Conservation (phyloP, 805 yeast species). For the Hanseniaspora lachancei region DNA sequence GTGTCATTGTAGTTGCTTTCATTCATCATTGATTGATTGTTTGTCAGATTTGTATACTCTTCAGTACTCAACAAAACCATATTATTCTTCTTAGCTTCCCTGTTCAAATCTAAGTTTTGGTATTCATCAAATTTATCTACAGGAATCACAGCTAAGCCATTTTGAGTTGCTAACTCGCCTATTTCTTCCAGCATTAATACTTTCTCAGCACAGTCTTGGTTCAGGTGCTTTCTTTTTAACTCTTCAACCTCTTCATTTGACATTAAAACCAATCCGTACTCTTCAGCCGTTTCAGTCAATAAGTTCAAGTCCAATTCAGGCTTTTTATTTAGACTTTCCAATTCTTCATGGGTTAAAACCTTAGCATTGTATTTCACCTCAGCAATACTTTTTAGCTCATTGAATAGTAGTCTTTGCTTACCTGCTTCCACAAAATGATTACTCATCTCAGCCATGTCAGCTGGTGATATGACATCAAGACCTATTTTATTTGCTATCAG, state of each 20-base stretch:
- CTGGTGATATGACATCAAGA: neutral
- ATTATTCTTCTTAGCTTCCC: constrained; percentile 3
- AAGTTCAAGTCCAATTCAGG: constrained; percentile 1
- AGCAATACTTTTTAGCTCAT: neutral
- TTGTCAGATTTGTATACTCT: neutral
- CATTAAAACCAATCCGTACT: constrained; percentile 13
- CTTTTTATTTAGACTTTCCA: neutral
- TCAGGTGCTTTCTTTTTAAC: neutral
- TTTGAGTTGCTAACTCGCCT: neutral
- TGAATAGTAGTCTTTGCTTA: constrained; percentile 16
- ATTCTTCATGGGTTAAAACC: neutral
- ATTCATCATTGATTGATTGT: neutral
- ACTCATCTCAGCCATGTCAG: constrained; percentile 19
- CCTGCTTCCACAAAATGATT: constrained; percentile 20
- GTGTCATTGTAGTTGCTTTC: neutral
- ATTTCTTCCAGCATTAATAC: constrained; percentile 10
- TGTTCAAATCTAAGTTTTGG: neutral
- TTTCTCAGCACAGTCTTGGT: neutral
- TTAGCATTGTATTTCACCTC: neutral
- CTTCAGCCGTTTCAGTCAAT: constrained; percentile 7
- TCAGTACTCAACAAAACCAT: neutral
- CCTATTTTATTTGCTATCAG: neutral
- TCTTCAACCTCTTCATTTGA: constrained; percentile 13
- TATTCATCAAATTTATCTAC: constrained; percentile 9
- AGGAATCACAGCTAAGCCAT: constrained; percentile 11